Base-by-base conservation (phyloP, 441 rosid species). In the Melastoma candidum region DNA sequence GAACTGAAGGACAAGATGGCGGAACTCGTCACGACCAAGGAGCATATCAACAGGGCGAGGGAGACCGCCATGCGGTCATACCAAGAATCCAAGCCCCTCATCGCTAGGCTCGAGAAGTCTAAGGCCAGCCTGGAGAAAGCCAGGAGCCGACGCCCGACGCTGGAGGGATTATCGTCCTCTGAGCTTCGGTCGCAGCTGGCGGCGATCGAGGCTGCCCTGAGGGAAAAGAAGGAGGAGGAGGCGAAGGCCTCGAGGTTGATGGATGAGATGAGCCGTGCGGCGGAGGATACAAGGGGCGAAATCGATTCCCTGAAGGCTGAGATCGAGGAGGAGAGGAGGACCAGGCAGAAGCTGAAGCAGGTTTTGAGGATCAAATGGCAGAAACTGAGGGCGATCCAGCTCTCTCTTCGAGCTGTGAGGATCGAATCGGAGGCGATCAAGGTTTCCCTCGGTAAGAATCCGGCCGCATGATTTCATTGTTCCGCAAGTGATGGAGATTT, bases 1-100 rank as follows among this genome's bases (percentile, higher is more conserved):
- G 36, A 29, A 29, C 36, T 66, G 60, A 61, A 60, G 61, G 76
- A 47, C 27, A 62, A 61, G 73, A 60, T 66, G 43, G 68, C 43
- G 27, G 79, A 82, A 46, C 56, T 77, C 41, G 56, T 11, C 27
- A 63, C 57, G 41, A 66, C 65, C 2, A 72, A 61, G 58, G 79
- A 66, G 57, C 72, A 58, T 62, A 46, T 79, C 25, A 56, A 68
- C 65, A 68, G 47, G 59, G 80, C 84, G 11, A 83, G 60, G 54
- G 85, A 80, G 5, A 26, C 39, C 0, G 74, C 81, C 0, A 76
- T 57, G 56, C 77, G 76, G 43, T 77, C 84, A 8, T 80, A 84
- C 84, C 46, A 77, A 14, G 82, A 78, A 12, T 83, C 90, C 55
- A 71, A 50, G 59, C 90, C 86, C 24, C 64, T 80, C 3, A 75